phyloP scores from a whole-genome alignment of 176 grass and related monocot genomes.

The Pontederia paniculata region DNA sequence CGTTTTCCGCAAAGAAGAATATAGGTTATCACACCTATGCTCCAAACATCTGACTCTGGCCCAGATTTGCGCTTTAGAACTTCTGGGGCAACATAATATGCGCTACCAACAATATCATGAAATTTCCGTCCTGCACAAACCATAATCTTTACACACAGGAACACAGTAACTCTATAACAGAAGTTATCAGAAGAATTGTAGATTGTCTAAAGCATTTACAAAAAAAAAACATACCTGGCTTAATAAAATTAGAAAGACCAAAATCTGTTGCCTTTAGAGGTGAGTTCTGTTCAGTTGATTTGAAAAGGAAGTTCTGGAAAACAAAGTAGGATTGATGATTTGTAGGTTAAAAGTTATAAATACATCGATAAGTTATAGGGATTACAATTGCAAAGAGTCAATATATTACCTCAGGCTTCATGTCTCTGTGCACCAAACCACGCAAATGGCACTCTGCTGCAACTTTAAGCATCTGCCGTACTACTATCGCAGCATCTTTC shows the following conservation, averaged over 20 bases:
- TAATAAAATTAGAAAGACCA: conserved; percentile 85
- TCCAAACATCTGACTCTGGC: conserved; percentile 95
- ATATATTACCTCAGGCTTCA: conserved; percentile 89
- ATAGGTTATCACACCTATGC: conserved; percentile 97
- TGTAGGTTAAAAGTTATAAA: conserved; percentile 33
- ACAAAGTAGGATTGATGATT: conserved; percentile 45
- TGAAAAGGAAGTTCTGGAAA: conserved; percentile 98
- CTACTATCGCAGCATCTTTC: conserved; percentile 97
- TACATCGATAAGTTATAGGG: conserved; percentile 38
- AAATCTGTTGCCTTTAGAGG: conserved; percentile 93
- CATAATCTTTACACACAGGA: too few relatives aligned
- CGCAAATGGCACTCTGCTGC: conserved; percentile 83
- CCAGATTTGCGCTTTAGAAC: conserved; percentile 84
- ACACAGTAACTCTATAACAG: background rate
- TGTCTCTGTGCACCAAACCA: conserved; percentile 94
- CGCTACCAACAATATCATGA: conserved; percentile 88
- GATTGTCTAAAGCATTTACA: background rate
- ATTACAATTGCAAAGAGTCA: conserved; percentile 18
- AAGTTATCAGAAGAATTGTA: background rate
- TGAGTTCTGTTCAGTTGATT: conserved; percentile 66
- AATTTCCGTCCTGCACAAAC: conserved; percentile 64
- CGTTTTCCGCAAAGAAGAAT: conserved; percentile 94
- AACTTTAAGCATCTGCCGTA: conserved; percentile 94
- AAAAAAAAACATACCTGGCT: conserved; percentile 41
- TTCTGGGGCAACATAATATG: conserved; percentile 91